Percentiles rank a stretch among this genome's conserved stretches.
These are phyloP conservation scores for Panicum hallii DNA, from an alignment of 202 grass and related monocot genomes.

Conservation along the genomic window DNA sequence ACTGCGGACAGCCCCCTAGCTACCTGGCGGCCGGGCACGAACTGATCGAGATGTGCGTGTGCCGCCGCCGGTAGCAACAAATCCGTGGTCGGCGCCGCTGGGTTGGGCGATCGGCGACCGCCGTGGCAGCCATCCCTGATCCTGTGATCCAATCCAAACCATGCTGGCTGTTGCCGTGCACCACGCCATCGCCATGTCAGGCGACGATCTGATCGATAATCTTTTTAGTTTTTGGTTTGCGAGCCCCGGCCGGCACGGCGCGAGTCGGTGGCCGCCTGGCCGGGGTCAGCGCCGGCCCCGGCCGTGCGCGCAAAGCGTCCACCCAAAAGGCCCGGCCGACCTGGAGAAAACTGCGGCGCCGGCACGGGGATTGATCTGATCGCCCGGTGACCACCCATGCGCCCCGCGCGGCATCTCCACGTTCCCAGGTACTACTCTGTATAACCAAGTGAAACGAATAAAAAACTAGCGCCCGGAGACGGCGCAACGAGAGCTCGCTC, in stretches of 20 bases:
- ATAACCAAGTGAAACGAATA: no score
- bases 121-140: no score
- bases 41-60: no score
- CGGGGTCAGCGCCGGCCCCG: not conserved
- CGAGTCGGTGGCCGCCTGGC: not conserved
- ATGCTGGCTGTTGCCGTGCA: slow-evolving; percentile 10
- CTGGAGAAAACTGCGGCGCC: slow-evolving; percentile 29
- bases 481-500: no score
- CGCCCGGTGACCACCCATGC: no score
- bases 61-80: no score
- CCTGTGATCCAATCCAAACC: not conserved
- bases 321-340: not conserved
- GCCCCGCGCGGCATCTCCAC: no score
- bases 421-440: no score
- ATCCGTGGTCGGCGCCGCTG: not conserved
- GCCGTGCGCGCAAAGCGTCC: not conserved
- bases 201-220: not conserved
- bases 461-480: no score
- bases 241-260: not conserved
- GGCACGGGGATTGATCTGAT: not conserved
- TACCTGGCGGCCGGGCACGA: no score
- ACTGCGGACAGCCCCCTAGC: no score
- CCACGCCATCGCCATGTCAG: not conserved
- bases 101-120: not conserved
- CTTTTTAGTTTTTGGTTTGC: no score